Base-by-base conservation (phyloP, 2,329 filamentous ascomycete genomes). In the Claviceps monticola region DNA sequence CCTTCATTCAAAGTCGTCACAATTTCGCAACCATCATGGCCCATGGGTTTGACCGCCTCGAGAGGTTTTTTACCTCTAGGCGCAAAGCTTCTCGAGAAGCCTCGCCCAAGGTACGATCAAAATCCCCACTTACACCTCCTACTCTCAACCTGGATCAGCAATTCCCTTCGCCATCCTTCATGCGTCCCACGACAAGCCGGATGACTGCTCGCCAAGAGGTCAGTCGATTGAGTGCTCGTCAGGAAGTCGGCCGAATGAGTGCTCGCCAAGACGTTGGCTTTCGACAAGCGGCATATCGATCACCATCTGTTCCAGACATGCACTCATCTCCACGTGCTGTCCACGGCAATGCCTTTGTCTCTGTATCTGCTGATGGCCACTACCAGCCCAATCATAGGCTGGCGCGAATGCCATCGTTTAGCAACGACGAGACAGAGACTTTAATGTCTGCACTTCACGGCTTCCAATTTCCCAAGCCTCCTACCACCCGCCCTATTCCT, bases 131-230 rank as follows among this genome's bases (percentile, higher is more conserved):
- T 16, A 57, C 57, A 34, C 51, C 61, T 8, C 49, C 60, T 23
- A 66, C 29, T 11, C 29, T 34, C 29, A 34, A 34, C 8, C 8
- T 34, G 29, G 29, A 62, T 49, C 67, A 66, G 49, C 63, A 68
- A 48, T 78, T 78, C 55, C 75, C 75, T 4, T 69, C 69, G 19
- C 71, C 75, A 6, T 76, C 75, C 1, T 82, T 78, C 56, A 76
- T 82, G 55, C 70, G 74, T 46, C 78, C 78, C 26, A 79, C 69
- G 39, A 68, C 71, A 16, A 69, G 68, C 51, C 71, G 74, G 23
- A 81, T 82, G 78, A 64, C 71, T 46, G 76, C 78, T n/a, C 71
- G 78, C 47, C 73, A 79, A 47, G 75, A 75, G 59, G 57, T 66
- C 17, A 34, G 29, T 34, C 29, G 29, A 34, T 11, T 34, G 29